Conservation (phyloP, 2,329 filamentous ascomycete species). For the Chrysosporium queenslandicum region DNA sequence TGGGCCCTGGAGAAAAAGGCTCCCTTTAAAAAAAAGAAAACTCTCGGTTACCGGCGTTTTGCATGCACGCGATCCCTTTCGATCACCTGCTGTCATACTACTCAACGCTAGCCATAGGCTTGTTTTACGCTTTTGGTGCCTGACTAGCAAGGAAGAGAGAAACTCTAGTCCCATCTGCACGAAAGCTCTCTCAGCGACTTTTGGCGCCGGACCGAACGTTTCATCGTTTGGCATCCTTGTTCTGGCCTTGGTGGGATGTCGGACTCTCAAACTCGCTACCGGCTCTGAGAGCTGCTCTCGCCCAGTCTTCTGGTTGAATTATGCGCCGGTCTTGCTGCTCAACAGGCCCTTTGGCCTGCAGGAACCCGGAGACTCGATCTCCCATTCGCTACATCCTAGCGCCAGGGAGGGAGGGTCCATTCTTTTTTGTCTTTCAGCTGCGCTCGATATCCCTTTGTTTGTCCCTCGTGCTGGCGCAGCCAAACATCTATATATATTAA, state of each 20-base stretch:
- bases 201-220: slow-evolving; percentile 6
- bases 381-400: slow-evolving; percentile 2
- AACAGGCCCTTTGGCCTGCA: neutral
- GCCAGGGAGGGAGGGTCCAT: too few relatives aligned
- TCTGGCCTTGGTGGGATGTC: neutral
- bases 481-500: slow-evolving; percentile 7
- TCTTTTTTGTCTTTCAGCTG: neutral
- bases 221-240: neutral
- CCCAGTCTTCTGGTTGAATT: neutral
- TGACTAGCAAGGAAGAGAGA: slow-evolving; percentile 2
- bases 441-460: neutral
- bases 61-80: neutral
- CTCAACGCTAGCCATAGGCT: neutral
- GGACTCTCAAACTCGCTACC: slow-evolving; percentile 10
- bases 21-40: neutral
- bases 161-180: neutral
- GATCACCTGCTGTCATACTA: neutral
- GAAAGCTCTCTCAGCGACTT: neutral
- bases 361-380: neutral
- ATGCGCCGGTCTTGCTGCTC: too few relatives aligned
- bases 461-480: neutral
- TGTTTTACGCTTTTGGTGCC: neutral
- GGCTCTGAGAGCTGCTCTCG: neutral
- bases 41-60: neutral
- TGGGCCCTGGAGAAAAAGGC: neutral